A percentile compares a stretch with the other conserved stretches of the same genome.
These are phyloP conservation scores for Fusarium sp. DNA, from an alignment of 2,329 filamentous ascomycete genomes.

Conservation along the genomic window DNA sequence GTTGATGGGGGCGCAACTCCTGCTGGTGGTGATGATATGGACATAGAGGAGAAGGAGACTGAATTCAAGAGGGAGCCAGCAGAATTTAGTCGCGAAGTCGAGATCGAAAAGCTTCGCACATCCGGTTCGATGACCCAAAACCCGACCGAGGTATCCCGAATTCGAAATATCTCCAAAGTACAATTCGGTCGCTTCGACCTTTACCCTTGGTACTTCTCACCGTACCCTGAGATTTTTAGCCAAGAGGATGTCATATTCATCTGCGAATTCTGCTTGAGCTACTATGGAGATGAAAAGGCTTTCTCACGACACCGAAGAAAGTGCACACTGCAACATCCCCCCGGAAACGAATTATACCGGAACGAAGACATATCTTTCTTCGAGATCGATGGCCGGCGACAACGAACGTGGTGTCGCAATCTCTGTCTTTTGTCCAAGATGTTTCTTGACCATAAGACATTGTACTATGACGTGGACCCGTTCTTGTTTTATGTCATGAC, in stretches of 20 bases:
- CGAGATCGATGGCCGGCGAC: slow-evolving; percentile 94
- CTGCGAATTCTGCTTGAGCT: slow-evolving; percentile 95
- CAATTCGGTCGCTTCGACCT: slow-evolving; percentile 94
- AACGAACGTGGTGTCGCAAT: slow-evolving; percentile 96
- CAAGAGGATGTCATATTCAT: slow-evolving; percentile 94
- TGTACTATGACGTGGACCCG: slow-evolving; percentile 99
- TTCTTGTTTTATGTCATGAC: slow-evolving; percentile 99
- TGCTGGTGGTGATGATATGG: slow-evolving; percentile 63
- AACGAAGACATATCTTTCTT: slow-evolving; percentile 96
- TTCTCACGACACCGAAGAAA: slow-evolving; percentile 90
- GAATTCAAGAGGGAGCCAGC: slow-evolving; percentile 62
- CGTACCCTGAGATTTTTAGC: slow-evolving; percentile 90
- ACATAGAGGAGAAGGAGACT: slow-evolving; percentile 64
- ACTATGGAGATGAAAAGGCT: slow-evolving; percentile 85
- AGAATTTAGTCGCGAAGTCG: slow-evolving; percentile 83
- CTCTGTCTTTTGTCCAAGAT: slow-evolving; percentile 94
- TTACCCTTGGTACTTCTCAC: slow-evolving; percentile 99
- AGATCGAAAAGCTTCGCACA: slow-evolving; percentile 95
- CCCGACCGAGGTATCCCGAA: slow-evolving; percentile 94
- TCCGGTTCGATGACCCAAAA: slow-evolving; percentile 99
- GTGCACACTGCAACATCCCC: slow-evolving; percentile 91
- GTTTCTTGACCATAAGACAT: slow-evolving; percentile 96
- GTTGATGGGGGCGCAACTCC: slow-evolving; percentile 61
- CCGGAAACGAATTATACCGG: slow-evolving; percentile 97
- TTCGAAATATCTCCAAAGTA: slow-evolving; percentile 92